These are phyloP conservation scores for Suillus discolor DNA, from an alignment of 768 basidiomycete genomes.

Conservation along the genomic window DNA sequence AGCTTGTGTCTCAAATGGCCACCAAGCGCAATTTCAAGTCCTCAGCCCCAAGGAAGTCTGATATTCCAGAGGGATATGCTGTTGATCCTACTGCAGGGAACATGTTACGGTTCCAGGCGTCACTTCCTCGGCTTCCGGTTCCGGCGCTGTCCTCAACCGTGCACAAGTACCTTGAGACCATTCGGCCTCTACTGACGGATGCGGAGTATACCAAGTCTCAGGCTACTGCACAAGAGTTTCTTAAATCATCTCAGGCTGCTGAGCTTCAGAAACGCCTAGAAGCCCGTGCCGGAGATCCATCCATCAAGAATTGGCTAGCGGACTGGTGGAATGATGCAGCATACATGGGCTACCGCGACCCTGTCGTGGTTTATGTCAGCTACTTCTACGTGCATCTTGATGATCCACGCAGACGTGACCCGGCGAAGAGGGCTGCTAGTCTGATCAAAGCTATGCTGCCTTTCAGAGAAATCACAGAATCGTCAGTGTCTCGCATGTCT, in stretches of 20 bases:
- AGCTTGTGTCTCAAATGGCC: slow-evolving; percentile 27
- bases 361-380: slow-evolving; percentile 90
- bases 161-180: slow-evolving; percentile 85
- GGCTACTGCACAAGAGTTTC: slow-evolving; percentile 63
- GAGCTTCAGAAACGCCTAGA: slow-evolving; percentile 81
- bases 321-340: slow-evolving; percentile 99
- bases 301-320: slow-evolving; percentile 79
- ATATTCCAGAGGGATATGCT: slow-evolving; percentile 47
- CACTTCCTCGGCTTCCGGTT: slow-evolving; percentile 79
- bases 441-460: slow-evolving; percentile 84
- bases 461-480: slow-evolving; percentile 84
- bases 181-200: slow-evolving; percentile 74
- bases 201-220: slow-evolving; percentile 63
- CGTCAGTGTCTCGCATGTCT: slow-evolving; percentile 43
- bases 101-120: slow-evolving; percentile 76
- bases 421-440: slow-evolving; percentile 76
- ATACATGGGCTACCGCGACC: slow-evolving; percentile 85
- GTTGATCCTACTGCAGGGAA: slow-evolving; percentile 59
- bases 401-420: slow-evolving; percentile 54
- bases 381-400: slow-evolving; percentile 93
- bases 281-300: slow-evolving; percentile 64
- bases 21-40: slow-evolving; percentile 34
- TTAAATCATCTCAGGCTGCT: slow-evolving; percentile 64
- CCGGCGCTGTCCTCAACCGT: slow-evolving; percentile 83
- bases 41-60: slow-evolving; percentile 31